phyloP scores from a whole-genome alignment of 164 flowering plant species.

The Echeveria elegans region DNA sequence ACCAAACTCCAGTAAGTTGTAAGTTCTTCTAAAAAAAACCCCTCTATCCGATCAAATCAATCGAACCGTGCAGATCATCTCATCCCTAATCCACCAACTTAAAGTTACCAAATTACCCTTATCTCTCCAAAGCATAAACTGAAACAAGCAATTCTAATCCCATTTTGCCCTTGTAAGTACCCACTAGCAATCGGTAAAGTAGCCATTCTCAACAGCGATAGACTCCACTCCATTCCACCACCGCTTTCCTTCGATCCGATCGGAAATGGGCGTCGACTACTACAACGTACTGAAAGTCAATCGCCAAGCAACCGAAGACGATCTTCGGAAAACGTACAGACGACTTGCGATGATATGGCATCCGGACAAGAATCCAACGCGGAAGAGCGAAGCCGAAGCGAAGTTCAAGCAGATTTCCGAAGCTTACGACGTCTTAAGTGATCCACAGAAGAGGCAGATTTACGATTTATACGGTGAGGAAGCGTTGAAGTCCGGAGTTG shows the following conservation, averaged over 20 bases:
- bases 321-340: slow-evolving; percentile 54
- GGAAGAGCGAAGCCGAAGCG: slow-evolving; percentile 52
- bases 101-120: too few species aligned
- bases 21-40: too few species aligned
- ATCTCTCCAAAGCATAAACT: too few species aligned
- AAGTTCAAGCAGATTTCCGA: slow-evolving; percentile 80
- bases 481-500: slow-evolving; percentile 52
- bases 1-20: too few species aligned
- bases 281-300: slow-evolving; percentile 74
- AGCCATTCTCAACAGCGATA: background rate
- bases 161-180: too few species aligned
- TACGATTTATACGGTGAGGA: slow-evolving; percentile 78
- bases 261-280: slow-evolving; percentile 69
- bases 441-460: slow-evolving; percentile 83
- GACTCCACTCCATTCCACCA: too few species aligned
- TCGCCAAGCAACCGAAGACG: slow-evolving; percentile 63
- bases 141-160: too few species aligned
- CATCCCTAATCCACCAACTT: too few species aligned
- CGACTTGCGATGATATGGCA: slow-evolving; percentile 82
- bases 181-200: too few species aligned
- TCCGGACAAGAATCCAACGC: slow-evolving; percentile 60
- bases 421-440: slow-evolving; percentile 69
- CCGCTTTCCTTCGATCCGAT: background rate
- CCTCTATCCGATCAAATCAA: too few species aligned
- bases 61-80: too few species aligned